Evolutionary conservation across 495 filamentous ascomycete genomes (phyloP).

Genomic region (Penicillium manginii): DNA sequence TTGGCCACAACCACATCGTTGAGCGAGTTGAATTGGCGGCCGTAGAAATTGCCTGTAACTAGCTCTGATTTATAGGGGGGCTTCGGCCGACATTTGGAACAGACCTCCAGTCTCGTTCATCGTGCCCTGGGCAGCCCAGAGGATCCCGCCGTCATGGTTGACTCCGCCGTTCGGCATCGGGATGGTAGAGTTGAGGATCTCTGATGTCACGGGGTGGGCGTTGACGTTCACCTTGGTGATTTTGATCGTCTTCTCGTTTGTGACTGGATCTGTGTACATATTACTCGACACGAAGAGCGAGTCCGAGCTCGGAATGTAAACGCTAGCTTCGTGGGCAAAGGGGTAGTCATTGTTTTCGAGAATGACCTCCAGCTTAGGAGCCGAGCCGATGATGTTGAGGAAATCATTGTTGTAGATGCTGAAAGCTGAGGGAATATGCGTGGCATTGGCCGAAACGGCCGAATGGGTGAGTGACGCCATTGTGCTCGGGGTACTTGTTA

Average conservation of each 20-base stretch:
- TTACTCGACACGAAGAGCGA: slow-evolving; percentile 66
- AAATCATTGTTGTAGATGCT: slow-evolving; percentile 39
- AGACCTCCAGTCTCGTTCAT: slow-evolving; percentile 54
- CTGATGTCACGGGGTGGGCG: slow-evolving; percentile 35
- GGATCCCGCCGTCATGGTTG: slow-evolving; percentile 46
- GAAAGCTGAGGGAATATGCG: slow-evolving; percentile 25
- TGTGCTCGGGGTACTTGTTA: neutral
- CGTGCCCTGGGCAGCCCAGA: slow-evolving; percentile 58
- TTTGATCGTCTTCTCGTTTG: slow-evolving; percentile 38
- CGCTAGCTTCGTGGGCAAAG: slow-evolving; percentile 65
- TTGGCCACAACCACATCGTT: slow-evolving; percentile 49
- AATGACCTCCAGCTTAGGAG: slow-evolving; percentile 41
- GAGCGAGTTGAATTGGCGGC: slow-evolving; percentile 49
- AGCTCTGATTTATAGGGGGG: slow-evolving; percentile 39
- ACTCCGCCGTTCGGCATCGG: slow-evolving; percentile 61
- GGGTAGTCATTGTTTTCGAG: slow-evolving; percentile 41
- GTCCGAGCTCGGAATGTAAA: slow-evolving; percentile 54
- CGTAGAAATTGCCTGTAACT: slow-evolving; percentile 46
- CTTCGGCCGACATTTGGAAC: slow-evolving; percentile 30
- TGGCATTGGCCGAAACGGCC: slow-evolving; percentile 13
- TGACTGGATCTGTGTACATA: slow-evolving; percentile 34
- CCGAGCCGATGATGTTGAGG: slow-evolving; percentile 37
- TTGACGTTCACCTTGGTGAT: slow-evolving; percentile 39
- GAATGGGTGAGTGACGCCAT: slow-evolving; percentile 1
- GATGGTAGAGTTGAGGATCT: slow-evolving; percentile 45